A percentile compares a stretch with the other conserved stretches of the same genome.
Conservation (phyloP, 331 rosid species). For the Prunus yedoensis region DNA sequence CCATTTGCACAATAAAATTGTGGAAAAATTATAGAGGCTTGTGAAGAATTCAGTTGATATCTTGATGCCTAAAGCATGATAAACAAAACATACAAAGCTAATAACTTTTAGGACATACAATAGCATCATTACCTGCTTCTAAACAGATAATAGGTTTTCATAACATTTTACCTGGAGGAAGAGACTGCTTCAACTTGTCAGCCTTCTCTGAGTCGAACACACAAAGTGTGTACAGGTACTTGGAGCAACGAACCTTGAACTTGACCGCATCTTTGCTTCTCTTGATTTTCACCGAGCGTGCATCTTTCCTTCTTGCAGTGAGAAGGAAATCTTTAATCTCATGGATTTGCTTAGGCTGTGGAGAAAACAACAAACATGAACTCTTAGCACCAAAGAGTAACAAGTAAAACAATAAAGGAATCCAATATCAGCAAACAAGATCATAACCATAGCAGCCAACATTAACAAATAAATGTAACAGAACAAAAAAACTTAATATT, state of each 20-base stretch:
- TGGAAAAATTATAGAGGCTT: too few species aligned
- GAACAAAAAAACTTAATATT: too few species aligned
- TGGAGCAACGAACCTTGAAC: slow-evolving; percentile 6
- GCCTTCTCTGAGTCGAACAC: slow-evolving; percentile 62
- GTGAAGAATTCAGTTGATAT: too few species aligned
- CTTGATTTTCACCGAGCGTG: slow-evolving; percentile 1
- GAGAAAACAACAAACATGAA: neutral
- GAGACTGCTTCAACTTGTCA: slow-evolving; percentile 69
- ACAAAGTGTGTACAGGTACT: slow-evolving; percentile 49
- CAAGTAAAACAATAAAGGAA: too few species aligned
- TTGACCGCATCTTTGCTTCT: neutral
- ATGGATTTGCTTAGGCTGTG: slow-evolving; percentile 5
- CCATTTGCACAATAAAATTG: too few species aligned
- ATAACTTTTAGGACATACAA: too few species aligned
- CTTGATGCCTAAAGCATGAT: too few species aligned
- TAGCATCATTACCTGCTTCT: too few species aligned
- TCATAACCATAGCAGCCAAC: too few species aligned
- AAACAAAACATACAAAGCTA: too few species aligned
- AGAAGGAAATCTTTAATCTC: slow-evolving; percentile 8
- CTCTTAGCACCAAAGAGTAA: neutral
- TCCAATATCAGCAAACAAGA: too few species aligned
- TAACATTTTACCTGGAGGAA: slow-evolving; percentile 34
- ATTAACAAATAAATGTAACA: too few species aligned
- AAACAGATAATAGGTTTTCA: neutral
- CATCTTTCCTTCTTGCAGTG: slow-evolving; percentile 2